These are phyloP conservation scores for Colletotrichum limetticola DNA, from an alignment of 2,329 filamentous ascomycete genomes.

Conservation along the genomic window DNA sequence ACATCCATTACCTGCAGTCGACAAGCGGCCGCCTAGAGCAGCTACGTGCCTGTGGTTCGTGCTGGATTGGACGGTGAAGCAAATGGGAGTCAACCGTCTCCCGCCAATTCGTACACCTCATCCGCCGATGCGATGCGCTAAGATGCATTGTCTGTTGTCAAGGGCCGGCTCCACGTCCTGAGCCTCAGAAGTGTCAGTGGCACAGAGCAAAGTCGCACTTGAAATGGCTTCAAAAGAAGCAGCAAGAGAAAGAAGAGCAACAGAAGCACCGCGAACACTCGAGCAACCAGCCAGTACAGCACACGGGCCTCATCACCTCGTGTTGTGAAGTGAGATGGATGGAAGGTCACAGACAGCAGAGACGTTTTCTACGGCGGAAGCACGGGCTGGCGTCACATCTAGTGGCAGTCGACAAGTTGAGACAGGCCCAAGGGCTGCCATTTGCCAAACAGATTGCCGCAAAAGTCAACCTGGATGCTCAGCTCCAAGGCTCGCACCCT, in stretches of 20 bases:
- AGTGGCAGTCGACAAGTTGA: constrained; percentile 16
- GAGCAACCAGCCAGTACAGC: neutral
- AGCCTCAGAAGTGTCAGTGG: neutral
- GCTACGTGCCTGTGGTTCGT: constrained; percentile 15
- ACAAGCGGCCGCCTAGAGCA: constrained; percentile 20
- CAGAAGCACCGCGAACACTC: neutral
- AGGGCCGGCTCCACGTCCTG: constrained; percentile 1
- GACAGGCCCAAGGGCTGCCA: constrained; percentile 23
- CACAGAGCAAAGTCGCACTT: constrained; percentile 9
- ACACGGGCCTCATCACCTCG: constrained; percentile 25
- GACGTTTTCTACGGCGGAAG: constrained; percentile 28
- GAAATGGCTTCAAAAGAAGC: neutral
- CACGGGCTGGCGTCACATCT: constrained; percentile 33
- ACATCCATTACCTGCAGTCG: constrained; percentile 13
- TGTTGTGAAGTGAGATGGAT: constrained; percentile 26
- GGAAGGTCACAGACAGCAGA: constrained; percentile 12
- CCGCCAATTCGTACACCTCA: constrained; percentile 25
- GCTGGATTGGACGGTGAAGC: constrained; percentile 29
- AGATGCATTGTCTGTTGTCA: constrained; percentile 19
- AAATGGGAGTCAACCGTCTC: constrained; percentile 27
- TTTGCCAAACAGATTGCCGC: neutral
- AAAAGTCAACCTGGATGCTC: neutral
- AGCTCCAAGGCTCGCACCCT: constrained; percentile 2
- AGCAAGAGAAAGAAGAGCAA: neutral
- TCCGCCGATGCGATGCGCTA: constrained; percentile 6